Percentiles rank a stretch among this genome's conserved stretches.
These are phyloP conservation scores for Fusarium torreyae DNA, from an alignment of 2,329 filamentous ascomycete species.

Conservation along the genomic window DNA sequence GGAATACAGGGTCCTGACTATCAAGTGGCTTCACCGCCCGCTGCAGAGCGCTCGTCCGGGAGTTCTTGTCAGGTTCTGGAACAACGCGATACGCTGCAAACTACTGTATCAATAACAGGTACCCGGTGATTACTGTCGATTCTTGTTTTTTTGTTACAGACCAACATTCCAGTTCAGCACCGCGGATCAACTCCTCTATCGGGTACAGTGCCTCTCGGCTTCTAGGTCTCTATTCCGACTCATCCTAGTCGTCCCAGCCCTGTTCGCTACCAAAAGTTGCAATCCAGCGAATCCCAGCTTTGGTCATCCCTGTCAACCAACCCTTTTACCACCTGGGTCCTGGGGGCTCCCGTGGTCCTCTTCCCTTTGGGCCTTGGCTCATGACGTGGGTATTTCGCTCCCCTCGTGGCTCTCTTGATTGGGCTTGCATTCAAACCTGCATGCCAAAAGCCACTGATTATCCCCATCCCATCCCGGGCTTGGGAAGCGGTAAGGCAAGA, in stretches of 20 bases:
- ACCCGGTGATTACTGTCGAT: constrained; percentile 21
- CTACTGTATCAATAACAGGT: background rate
- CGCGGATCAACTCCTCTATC: constrained; percentile 20
- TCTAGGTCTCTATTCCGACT: constrained; percentile 2
- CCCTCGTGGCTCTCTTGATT: constrained; percentile 42
- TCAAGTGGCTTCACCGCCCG: constrained; percentile 40
- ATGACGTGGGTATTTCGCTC: constrained; percentile 49
- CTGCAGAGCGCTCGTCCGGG: constrained; percentile 33
- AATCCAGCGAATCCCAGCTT: constrained; percentile 29
- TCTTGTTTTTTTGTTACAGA: constrained; percentile 31
- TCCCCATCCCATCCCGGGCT: constrained; percentile 17
- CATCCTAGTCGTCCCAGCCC: constrained; percentile 14
- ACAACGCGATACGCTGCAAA: constrained; percentile 3
- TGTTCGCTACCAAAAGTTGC: constrained; percentile 27
- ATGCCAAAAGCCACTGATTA: constrained; percentile 45
- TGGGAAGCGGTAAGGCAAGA: constrained; percentile 47
- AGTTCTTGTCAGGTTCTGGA: constrained; percentile 39
- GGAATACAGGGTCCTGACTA: constrained; percentile 17
- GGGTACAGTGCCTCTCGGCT: constrained; percentile 14
- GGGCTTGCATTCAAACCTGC: constrained; percentile 43
- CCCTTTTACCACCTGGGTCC: constrained; percentile 19
- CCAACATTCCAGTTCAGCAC: constrained; percentile 22
- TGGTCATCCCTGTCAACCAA: constrained; percentile 31
- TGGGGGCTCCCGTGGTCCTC: constrained; percentile 16
- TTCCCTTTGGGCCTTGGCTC: constrained; percentile 16